phyloP scores from a whole-genome alignment of 2,329 filamentous ascomycete genomes.

The Colletotrichum sp. region DNA sequence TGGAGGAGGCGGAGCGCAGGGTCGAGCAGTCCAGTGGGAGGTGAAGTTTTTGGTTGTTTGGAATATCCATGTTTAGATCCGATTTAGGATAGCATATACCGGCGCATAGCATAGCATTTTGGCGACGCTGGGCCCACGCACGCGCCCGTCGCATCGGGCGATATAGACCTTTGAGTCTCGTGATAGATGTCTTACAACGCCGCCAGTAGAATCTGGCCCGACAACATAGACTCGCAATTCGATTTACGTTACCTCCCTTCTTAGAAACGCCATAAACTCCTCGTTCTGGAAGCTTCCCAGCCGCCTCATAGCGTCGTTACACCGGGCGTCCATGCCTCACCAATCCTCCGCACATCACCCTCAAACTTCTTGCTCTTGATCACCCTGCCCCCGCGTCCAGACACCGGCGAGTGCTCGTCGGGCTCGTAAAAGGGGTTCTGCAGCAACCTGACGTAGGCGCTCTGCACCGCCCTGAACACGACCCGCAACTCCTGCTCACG shows the following conservation, averaged over 20 bases:
- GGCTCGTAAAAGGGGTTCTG: constrained; percentile 96
- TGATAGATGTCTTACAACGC: not conserved
- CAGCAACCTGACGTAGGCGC: constrained; percentile 85
- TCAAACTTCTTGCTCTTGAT: constrained; percentile 85
- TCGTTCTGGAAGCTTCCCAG: not conserved
- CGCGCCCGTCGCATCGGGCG: not conserved
- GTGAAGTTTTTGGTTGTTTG: not conserved
- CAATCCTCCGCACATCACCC: constrained; percentile 84
- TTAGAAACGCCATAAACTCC: not conserved
- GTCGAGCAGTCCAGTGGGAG: not conserved
- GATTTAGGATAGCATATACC: not conserved
- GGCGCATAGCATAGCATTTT: constrained; percentile 18
- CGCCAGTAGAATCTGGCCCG: not conserved
- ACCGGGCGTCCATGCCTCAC: constrained; percentile 82
- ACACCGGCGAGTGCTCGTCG: constrained; percentile 75
- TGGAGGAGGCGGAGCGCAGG: constrained; percentile 28
- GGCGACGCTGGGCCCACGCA: constrained; percentile 1
- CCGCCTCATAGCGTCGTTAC: constrained; percentile 59
- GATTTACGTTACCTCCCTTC: not conserved
- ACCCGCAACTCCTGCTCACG: constrained; percentile 87
- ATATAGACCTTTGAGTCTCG: constrained; percentile 10
- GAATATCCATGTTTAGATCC: not conserved
- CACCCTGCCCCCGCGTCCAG: constrained; percentile 62
- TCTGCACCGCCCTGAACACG: constrained; percentile 90
- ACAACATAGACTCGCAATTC: not conserved